phyloP scores from a whole-genome alignment of 2,329 filamentous ascomycete species.

The Fusarium pseudograminearum region DNA sequence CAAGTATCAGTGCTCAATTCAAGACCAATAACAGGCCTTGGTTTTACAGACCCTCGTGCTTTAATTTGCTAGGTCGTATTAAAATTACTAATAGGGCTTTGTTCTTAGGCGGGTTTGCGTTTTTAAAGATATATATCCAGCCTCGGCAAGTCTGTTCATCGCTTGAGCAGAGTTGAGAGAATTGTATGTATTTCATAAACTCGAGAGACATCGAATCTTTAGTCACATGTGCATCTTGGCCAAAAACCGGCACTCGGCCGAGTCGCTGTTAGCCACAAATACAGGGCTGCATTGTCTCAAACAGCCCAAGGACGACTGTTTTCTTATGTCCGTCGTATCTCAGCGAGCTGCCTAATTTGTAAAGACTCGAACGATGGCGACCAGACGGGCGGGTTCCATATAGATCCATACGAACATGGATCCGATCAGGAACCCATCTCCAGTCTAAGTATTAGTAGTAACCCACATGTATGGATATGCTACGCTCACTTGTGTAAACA shows the following conservation, averaged over 20 bases:
- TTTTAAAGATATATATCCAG: neutral
- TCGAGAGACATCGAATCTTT: neutral
- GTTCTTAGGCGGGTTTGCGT: neutral
- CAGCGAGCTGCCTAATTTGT: conserved; percentile 31
- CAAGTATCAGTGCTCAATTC: conserved; percentile 3
- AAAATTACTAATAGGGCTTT: neutral
- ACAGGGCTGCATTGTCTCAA: conserved; percentile 29
- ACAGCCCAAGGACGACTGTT: neutral
- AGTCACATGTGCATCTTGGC: neutral
- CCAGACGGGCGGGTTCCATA: conserved; percentile 2
- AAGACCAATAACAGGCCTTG: neutral
- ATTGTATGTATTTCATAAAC: neutral
- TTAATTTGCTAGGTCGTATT: conserved; percentile 4
- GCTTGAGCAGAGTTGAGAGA: neutral
- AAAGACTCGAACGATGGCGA: conserved; percentile 6
- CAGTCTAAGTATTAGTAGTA: neutral
- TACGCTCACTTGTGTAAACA: neutral
- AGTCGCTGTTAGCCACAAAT: conserved; percentile 5
- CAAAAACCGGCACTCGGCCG: conserved; percentile 39
- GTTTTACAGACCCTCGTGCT: conserved; percentile 3
- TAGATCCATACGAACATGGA: neutral
- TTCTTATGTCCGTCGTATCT: conserved; percentile 21
- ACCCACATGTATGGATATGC: too few relatives aligned
- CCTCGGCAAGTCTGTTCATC: neutral
- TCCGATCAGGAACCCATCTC: neutral